Base-by-base conservation (phyloP, 2,329 filamentous ascomycete genomes). In the Talaromyces marneffei region DNA sequence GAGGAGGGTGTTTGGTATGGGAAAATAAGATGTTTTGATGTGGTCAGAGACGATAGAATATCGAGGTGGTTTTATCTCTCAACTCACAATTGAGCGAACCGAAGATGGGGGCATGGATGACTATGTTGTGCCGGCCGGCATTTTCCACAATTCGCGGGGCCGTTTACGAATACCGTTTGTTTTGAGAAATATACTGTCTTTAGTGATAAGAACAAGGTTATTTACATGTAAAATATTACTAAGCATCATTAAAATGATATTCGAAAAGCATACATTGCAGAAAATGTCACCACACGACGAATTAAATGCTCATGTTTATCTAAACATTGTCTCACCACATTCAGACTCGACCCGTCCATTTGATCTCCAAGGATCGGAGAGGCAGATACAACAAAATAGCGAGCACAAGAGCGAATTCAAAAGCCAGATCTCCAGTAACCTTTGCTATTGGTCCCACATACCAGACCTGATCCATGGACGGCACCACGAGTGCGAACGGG, bases 381-480 rank as follows among this genome's bases (percentile, higher is more conserved):
- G 77, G 67, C 50, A 79, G 67, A 72, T 87, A 89, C 1, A 75
- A 74, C 0, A 80, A 66, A 7, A 80, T 74, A 0, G 83, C 72
- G 66, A 90, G 87, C 0, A 77, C 79, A 70, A 90, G 89, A 0
- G 80, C 87, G 52, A 89, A 71, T 70, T 89, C 87, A 65, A 90
- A 85, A 3, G 84, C 85, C 39, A 87, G 73, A 73, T 87, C 85
- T 25, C 83, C 84, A 59, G 86, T 85, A 29, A 83, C 75, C 62
- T 79, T 77, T 0, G 86, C 87, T 63, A 91, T 85, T 0, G 87
- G 87, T 0, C 88, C 88, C 0, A 83, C 82, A 65, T 78, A 88
- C 87, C 87, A 91, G 0, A 78, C 72, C 72, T 91, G 88, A n/a
- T 82, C 82, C 86, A 91, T 91, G 6, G 88, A 88, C 6, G 84